Percentiles rank a stretch among this genome's conserved stretches.
These are phyloP conservation scores for Aethionema arabicum DNA, from an alignment of 345 rosid genomes.

Conservation along the genomic window DNA sequence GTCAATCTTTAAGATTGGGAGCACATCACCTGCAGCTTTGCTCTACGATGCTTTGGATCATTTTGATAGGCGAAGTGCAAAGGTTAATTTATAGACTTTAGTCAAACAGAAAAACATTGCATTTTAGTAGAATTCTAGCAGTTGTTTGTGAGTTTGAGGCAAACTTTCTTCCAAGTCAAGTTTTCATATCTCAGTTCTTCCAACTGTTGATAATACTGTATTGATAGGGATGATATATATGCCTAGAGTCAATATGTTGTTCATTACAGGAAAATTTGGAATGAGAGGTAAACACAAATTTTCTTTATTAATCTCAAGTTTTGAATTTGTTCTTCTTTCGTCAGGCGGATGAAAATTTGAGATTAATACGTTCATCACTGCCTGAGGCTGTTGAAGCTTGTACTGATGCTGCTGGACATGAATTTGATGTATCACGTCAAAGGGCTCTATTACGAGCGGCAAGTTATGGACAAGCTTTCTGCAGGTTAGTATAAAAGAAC, in stretches of 20 bases:
- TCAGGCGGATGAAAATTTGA: constrained; percentile 97
- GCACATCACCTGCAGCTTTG: constrained; percentile 93
- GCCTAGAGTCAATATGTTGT: not conserved
- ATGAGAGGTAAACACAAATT: constrained; percentile 9
- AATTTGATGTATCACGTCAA: constrained; percentile 80
- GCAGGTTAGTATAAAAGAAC: constrained; percentile 59
- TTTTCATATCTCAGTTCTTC: constrained; percentile 9
- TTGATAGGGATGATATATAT: not conserved
- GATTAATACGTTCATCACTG: constrained; percentile 80
- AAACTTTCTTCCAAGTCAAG: not conserved
- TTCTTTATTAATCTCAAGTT: not conserved
- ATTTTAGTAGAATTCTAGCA: not conserved
- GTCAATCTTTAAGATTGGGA: constrained; percentile 91
- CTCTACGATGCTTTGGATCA: constrained; percentile 95
- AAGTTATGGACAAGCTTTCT: constrained; percentile 99
- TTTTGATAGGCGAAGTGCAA: constrained; percentile 92
- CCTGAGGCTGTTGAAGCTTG: constrained; percentile 96
- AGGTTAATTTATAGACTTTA: constrained; percentile 45
- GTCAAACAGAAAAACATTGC: not conserved
- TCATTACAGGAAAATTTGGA: constrained; percentile 1
- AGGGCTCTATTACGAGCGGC: constrained; percentile 87
- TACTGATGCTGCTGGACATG: constrained; percentile 94
- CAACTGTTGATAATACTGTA: not conserved
- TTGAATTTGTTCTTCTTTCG: constrained; percentile 26
- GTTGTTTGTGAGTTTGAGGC: constrained; percentile 9